Evolutionary conservation across 2,329 filamentous ascomycete genomes (phyloP), one percentile per base, ranked within the genome.

Genomic region (Fusarium bulbicola): DNA sequence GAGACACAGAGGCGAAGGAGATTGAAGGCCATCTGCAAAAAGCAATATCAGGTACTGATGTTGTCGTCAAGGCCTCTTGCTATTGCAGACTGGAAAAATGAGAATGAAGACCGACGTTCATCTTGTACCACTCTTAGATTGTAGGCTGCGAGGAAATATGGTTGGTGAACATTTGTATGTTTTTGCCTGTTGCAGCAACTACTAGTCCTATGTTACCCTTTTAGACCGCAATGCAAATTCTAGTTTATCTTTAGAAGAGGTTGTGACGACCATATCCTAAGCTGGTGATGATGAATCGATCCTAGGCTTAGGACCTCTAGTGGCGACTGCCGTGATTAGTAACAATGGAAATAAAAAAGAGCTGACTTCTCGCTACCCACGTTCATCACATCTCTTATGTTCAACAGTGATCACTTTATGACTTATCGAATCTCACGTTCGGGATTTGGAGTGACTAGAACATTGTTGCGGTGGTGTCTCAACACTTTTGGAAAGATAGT

Each of bases 1-100:
- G 85, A n/a, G 52, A 50, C 3, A 77, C 74, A 0, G 85, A 86
- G 64, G 85, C 85, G 13, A 64, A 54, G 7, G 52, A 61, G 1
- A 20, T 75, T 5, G 42, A 52, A n/a, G 30, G 18, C 15, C 30
- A 52, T 18, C 21, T 71, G 10, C 37, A 45, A 6, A 49, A 54
- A 2, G 73, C 69, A 12, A 10, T 57, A 16, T 49, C 53, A 11
- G 47, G 37, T 3, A 58, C 61, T 0, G 72, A 75, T 32, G 66
- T 73, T 21, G 5, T 16, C 1, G 47, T 74, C 6, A 45, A 46
- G 14, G 54, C 69, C 1, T 73, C 66, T 26, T 73, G 66, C 11
- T 75, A 71, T 34, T 75, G 66, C 28, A 61, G 49, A 57, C 21
- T 26, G 10, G 28, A 24, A 4, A 49, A 49, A 21, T 52, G n/a